Base-by-base conservation (phyloP, 768 basidiomycete species). In the Leccinum barrowsii region DNA sequence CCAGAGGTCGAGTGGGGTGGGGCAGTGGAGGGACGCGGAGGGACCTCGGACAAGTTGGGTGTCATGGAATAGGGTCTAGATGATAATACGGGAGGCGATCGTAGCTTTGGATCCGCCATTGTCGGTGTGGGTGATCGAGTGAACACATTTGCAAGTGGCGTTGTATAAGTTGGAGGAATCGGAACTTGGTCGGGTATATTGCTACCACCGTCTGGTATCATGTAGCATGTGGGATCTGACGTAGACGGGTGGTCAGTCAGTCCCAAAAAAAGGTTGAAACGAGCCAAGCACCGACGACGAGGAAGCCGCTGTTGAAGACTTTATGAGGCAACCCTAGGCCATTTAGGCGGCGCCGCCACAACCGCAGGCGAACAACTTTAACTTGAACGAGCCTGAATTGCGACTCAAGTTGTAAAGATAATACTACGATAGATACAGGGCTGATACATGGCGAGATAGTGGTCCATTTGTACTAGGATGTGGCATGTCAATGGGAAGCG, bases 11-110 rank as follows among this genome's bases (percentile, higher is more conserved):
- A 59, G 15, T 65, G 68, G 5, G 67, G 67, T 52, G 68, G 68
- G 11, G 68, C 68, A n/a, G 68, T 69, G 26, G 66, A 69, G 10
- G 68, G 68, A 8, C 68, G 68, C 21, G 62, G 66, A 24, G 64
- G 68, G 34, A 69, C 42, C 44, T 54, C 59, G 10, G 62, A 59
- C 24, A 40, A 13, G 11, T 44, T 44, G 32, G 49, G 28, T 24
- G 60, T 54, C 60, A 62, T 66, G 49, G 57, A 10, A 47, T 47
- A 63, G 37, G 59, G 40, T 48, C 42, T 50, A 22, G 59, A 34
- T 34, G 59, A 34, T 34, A 42, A 42, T 24, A 21, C 26, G 1
- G 52, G 42, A n/a, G 60, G 34, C 32, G 60, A 49, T 59, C 55
- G 59, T 28, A 55, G 30, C n/a, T 34, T 40, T 47, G 52, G 17